A percentile compares a stretch with the other conserved stretches of the same genome.
Conservation (phyloP, 768 basidiomycete species). For the Tricholoma bakamatsutake region DNA sequence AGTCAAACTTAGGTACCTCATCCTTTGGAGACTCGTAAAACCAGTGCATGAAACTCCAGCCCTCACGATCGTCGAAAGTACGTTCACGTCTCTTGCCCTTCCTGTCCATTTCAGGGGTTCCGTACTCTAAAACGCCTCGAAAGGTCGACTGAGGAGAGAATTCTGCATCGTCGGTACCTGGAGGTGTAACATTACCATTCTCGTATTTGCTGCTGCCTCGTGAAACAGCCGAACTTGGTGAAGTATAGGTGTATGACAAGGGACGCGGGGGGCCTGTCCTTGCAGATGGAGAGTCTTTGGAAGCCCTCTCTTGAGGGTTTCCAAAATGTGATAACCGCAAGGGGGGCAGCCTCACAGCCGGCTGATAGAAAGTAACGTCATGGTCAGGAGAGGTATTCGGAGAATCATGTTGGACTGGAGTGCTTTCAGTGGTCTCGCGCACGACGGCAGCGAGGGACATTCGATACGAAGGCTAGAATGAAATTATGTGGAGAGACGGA, state of each 20-base stretch:
- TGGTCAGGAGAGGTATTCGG: neutral
- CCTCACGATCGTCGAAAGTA: slow-evolving; percentile 33
- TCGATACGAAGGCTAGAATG: slow-evolving; percentile 1
- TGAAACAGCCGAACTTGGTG: slow-evolving; percentile 35
- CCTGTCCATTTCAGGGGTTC: slow-evolving; percentile 40
- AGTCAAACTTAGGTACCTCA: slow-evolving; percentile 33
- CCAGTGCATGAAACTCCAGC: slow-evolving; percentile 51
- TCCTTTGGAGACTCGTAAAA: slow-evolving; percentile 48
- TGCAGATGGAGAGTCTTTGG: slow-evolving; percentile 54
- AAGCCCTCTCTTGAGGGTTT: slow-evolving; percentile 27
- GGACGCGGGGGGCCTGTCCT: slow-evolving; percentile 74
- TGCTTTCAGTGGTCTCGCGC: slow-evolving; percentile 11
- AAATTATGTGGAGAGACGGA: neutral
- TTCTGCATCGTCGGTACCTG: slow-evolving; percentile 19
- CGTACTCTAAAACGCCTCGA: slow-evolving; percentile 55
- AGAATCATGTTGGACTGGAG: neutral
- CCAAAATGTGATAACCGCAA: slow-evolving; percentile 19
- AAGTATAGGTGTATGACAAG: slow-evolving; percentile 57
- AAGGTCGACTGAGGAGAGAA: slow-evolving; percentile 34
- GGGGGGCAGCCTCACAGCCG: slow-evolving; percentile 3
- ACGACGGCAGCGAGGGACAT: slow-evolving; percentile 24
- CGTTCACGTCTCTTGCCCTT: slow-evolving; percentile 52
- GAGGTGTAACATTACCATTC: slow-evolving; percentile 16
- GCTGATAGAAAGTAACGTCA: neutral
- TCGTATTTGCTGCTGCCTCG: slow-evolving; percentile 21